These are phyloP conservation scores for Sextonia rubra DNA, from an alignment of 164 flowering plant species.

Conservation along the genomic window DNA sequence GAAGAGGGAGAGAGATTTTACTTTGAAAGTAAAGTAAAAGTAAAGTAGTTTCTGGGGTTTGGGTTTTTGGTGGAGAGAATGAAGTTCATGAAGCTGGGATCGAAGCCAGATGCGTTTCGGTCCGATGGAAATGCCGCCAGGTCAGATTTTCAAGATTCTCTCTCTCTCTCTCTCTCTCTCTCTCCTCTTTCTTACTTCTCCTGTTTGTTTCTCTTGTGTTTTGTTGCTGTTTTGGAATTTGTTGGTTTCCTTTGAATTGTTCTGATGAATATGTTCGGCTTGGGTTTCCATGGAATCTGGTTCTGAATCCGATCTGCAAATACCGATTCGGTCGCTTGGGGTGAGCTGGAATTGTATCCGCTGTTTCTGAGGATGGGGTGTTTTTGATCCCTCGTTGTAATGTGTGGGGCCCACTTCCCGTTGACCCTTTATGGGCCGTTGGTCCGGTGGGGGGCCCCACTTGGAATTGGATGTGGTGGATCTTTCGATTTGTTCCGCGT, in stretches of 20 bases:
- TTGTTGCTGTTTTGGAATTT: neutral
- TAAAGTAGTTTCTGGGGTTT: neutral
- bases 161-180: neutral
- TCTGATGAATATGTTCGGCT: neutral
- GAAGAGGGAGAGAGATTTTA: neutral
- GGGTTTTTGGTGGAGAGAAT: constrained; percentile 23
- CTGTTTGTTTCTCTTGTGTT: neutral
- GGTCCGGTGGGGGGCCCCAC: neutral
- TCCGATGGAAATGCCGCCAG: constrained; percentile 49
- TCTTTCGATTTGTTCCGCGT: too few species aligned
- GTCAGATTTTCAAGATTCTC: constrained; percentile 21
- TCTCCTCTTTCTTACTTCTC: neutral
- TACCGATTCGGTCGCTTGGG: neutral
- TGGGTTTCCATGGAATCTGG: neutral
- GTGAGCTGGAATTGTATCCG: neutral
- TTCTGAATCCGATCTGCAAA: neutral
- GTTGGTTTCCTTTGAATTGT: neutral
- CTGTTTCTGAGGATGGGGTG: neutral
- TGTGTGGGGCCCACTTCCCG: neutral
- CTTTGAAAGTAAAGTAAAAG: too few species aligned
- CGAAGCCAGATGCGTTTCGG: constrained; percentile 74
- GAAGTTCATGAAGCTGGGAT: constrained; percentile 89
- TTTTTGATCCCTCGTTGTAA: too few species aligned
- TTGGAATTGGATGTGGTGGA: neutral
- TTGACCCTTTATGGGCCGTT: neutral